Conservation (phyloP, 495 filamentous ascomycete species). For the Trichodelitschia bisporula region DNA sequence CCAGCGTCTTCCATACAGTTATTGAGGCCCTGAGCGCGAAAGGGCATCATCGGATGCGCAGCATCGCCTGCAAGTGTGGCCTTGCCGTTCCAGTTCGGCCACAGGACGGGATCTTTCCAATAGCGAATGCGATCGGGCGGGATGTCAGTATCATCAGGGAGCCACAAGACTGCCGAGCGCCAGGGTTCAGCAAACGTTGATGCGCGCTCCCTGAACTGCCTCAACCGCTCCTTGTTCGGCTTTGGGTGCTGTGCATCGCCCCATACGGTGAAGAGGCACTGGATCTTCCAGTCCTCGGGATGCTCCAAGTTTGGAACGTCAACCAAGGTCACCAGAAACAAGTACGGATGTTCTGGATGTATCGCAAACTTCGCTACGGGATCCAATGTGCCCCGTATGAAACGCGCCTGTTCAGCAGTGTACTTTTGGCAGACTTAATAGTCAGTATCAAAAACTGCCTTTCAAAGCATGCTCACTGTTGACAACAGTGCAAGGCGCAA, state of each 20-base stretch:
- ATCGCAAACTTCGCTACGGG: background rate
- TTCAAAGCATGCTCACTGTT: background rate
- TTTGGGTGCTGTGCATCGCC: conserved; percentile 4
- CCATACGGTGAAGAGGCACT: conserved; percentile 4
- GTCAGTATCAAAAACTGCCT: too few species aligned
- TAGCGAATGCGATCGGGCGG: conserved; percentile 5
- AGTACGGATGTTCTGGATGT: conserved; percentile 1
- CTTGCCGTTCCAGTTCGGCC: conserved; percentile 4
- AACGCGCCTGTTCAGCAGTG: background rate
- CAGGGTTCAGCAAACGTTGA: conserved; percentile 5
- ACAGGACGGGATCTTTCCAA: conserved; percentile 5
- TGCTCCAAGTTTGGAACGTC: conserved; percentile 16
- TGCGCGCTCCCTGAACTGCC: conserved; percentile 4
- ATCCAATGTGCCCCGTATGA: background rate
- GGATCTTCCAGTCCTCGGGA: conserved; percentile 22
- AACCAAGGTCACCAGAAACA: conserved; percentile 10
- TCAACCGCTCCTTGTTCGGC: conserved; percentile 8
- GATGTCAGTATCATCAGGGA: conserved; percentile 6
- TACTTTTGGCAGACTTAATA: background rate
- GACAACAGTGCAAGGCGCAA: background rate
- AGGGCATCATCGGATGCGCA: conserved; percentile 6
- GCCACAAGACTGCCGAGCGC: conserved; percentile 3
- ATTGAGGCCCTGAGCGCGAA: conserved; percentile 6
- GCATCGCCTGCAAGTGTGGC: conserved; percentile 6
- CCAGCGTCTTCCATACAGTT: conserved; percentile 4